Conservation (phyloP, 805 yeast genomes). For the Pichia cabralensis region DNA sequence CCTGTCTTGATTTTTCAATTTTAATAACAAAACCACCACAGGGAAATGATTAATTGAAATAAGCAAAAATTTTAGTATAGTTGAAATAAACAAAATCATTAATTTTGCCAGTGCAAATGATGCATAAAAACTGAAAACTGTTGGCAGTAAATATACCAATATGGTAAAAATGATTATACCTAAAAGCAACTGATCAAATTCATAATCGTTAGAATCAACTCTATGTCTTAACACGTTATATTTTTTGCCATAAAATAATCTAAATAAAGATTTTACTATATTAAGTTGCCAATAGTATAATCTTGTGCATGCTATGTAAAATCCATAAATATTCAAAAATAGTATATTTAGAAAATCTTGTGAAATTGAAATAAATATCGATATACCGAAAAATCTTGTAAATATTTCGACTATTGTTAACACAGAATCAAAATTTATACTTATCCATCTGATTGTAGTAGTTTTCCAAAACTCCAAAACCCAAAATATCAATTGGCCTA, state of each 20-base stretch:
- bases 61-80: constrained; percentile 47
- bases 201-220: constrained; percentile 77
- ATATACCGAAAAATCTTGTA: constrained; percentile 39
- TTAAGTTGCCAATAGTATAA: constrained; percentile 68
- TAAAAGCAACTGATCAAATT: constrained; percentile 73
- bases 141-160: constrained; percentile 70
- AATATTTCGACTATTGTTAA: constrained; percentile 10
- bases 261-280: constrained; percentile 62
- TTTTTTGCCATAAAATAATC: constrained; percentile 83
- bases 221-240: constrained; percentile 75
- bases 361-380: constrained; percentile 56
- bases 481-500: constrained; percentile 85
- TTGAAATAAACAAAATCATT: constrained; percentile 35
- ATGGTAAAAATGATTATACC: constrained; percentile 87
- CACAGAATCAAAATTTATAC: constrained; percentile 10
- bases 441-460: constrained; percentile 11
- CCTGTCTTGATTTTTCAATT: constrained; percentile 67
- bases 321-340: constrained; percentile 65
- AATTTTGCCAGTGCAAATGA: constrained; percentile 58
- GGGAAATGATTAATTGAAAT: constrained; percentile 78
- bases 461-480: constrained; percentile 58
- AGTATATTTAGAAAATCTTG: constrained; percentile 56
- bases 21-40: constrained; percentile 66
- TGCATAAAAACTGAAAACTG: constrained; percentile 74
- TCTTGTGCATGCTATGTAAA: constrained; percentile 70